These are phyloP conservation scores for Mytilinidion resinicola DNA, from an alignment of 495 filamentous ascomycete genomes.

Conservation along the genomic window DNA sequence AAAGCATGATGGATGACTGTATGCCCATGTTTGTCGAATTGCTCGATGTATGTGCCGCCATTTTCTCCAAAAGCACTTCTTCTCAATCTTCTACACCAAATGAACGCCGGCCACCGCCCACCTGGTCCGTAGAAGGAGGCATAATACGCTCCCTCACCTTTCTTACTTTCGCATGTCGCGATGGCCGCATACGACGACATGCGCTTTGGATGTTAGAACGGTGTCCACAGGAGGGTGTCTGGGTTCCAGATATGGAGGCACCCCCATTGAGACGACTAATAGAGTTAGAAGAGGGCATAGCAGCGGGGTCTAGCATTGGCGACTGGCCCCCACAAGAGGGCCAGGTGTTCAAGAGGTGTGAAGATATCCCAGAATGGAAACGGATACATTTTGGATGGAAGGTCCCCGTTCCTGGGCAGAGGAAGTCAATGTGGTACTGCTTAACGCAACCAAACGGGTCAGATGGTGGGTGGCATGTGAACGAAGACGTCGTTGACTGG, in stretches of 20 bases:
- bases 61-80: too few species aligned
- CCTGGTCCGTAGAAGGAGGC: slow-evolving; percentile 18
- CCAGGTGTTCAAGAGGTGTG: background rate
- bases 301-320: background rate
- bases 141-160: slow-evolving; percentile 17
- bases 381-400: slow-evolving; percentile 12
- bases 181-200: slow-evolving; percentile 11
- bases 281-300: slow-evolving; percentile 18
- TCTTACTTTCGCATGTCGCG: slow-evolving; percentile 11
- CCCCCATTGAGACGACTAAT: slow-evolving; percentile 9
- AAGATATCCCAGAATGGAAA: slow-evolving; percentile 13
- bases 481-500: background rate
- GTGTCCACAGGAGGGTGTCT: slow-evolving; percentile 17
- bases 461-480: slow-evolving; percentile 15
- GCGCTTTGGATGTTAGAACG: slow-evolving; percentile 8
- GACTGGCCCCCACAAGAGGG: slow-evolving; percentile 4
- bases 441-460: slow-evolving; percentile 1
- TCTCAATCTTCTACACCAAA: background rate
- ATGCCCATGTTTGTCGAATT: slow-evolving; percentile 13
- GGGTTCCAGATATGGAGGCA: slow-evolving; percentile 15
- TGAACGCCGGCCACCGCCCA: background rate
- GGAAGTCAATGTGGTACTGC: slow-evolving; percentile 2
- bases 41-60: background rate
- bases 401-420: slow-evolving; percentile 3
- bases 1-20: slow-evolving; percentile 9